phyloP scores from a whole-genome alignment of 140 eudicot genomes.

The Anethum foeniculum region DNA sequence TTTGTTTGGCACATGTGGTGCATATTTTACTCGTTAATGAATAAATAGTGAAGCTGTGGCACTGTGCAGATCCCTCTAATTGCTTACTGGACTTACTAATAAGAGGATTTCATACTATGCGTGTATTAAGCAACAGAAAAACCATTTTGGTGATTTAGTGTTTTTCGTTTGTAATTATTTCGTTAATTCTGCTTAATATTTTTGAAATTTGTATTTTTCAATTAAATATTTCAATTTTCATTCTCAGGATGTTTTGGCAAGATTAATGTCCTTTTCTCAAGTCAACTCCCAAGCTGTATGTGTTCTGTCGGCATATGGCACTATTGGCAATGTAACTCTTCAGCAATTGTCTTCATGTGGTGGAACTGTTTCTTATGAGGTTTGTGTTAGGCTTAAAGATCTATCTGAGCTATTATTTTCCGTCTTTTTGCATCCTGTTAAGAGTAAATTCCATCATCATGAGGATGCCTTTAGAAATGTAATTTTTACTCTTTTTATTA shows the following conservation, averaged over 20 bases:
- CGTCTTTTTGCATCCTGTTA: neutral
- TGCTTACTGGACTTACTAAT: neutral
- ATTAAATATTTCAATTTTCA: neutral
- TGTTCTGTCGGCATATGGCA: conserved; percentile 43
- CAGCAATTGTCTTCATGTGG: conserved; percentile 33
- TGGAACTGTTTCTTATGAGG: conserved; percentile 56
- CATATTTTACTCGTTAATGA: too few species aligned
- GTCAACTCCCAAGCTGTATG: conserved; percentile 29
- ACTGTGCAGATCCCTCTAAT: too few species aligned
- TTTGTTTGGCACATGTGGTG: neutral
- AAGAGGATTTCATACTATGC: neutral
- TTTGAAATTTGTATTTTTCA: neutral
- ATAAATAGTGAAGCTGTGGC: too few species aligned
- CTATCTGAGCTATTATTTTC: too few species aligned
- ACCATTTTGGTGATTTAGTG: neutral
- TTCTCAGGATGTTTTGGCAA: conserved; percentile 36
- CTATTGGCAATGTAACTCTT: conserved; percentile 47
- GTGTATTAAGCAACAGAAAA: neutral
- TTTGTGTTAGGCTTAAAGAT: conserved; percentile 16
- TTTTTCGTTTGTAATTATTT: neutral
- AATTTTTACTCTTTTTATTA: neutral
- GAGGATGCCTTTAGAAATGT: neutral
- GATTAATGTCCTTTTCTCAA: conserved; percentile 40
- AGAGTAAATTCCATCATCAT: neutral
- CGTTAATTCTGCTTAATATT: neutral